These are phyloP conservation scores for Lactarius tabidus DNA, from an alignment of 768 basidiomycete genomes.

Conservation along the genomic window DNA sequence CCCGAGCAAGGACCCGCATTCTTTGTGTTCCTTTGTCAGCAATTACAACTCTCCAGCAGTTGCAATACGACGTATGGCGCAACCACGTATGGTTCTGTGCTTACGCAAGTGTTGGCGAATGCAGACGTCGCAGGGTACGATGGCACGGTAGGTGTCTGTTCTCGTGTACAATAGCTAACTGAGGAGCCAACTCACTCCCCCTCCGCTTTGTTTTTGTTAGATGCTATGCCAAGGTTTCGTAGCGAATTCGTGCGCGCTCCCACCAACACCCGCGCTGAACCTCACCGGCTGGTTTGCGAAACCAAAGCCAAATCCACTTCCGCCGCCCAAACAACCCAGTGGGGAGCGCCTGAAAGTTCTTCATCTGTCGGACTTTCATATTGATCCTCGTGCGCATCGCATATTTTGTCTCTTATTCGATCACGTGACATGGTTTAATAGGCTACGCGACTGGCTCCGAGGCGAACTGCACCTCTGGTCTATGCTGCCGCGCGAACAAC, in stretches of 20 bases:
- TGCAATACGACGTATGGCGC: slow-evolving; percentile 49
- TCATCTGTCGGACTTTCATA: slow-evolving; percentile 71
- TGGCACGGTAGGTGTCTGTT: slow-evolving; percentile 49
- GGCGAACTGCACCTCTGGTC: slow-evolving; percentile 63
- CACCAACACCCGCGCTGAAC: slow-evolving; percentile 57
- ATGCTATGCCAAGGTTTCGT: slow-evolving; percentile 60
- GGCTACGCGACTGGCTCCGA: slow-evolving; percentile 68
- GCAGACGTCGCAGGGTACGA: slow-evolving; percentile 70
- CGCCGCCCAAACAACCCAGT: slow-evolving; percentile 51
- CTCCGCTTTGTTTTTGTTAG: slow-evolving; percentile 31
- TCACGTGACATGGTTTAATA: slow-evolving; percentile 28
- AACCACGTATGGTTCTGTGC: slow-evolving; percentile 49
- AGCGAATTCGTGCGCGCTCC: slow-evolving; percentile 45
- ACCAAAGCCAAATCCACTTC: slow-evolving; percentile 67
- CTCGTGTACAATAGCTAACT: not conserved
- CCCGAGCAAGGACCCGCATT: slow-evolving; percentile 58
- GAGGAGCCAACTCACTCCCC: not conserved
- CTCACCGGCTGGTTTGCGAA: slow-evolving; percentile 68
- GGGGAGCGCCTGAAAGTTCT: slow-evolving; percentile 67
- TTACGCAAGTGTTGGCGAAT: slow-evolving; percentile 69
- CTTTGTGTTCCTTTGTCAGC: slow-evolving; percentile 56
- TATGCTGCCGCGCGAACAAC: slow-evolving; percentile 60
- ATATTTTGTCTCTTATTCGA: not conserved
- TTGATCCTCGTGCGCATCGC: slow-evolving; percentile 57
- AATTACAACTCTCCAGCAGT: slow-evolving; percentile 43